phyloP scores from a whole-genome alignment of 1,284 basidiomycete genomes.

The Pseudozyma hubeiensis region DNA sequence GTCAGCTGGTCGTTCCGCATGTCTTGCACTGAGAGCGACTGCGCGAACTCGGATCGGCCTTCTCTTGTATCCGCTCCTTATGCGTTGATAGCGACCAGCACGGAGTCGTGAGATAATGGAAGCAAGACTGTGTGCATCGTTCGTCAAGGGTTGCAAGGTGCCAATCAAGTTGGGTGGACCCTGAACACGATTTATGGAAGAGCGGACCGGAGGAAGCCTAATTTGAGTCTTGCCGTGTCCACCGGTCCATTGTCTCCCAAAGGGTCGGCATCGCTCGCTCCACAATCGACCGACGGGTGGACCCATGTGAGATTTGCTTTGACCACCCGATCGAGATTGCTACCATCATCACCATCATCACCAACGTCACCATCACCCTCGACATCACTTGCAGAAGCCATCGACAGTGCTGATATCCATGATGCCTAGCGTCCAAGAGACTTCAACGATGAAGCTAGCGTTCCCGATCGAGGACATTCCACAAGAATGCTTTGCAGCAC shows the following conservation, averaged over 20 bases:
- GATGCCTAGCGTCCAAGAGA: conserved; percentile 20
- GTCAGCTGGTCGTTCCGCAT: conserved; percentile 7
- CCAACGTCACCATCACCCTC: background rate
- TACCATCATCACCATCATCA: background rate
- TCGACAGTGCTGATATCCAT: background rate
- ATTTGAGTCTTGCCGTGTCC: too few species aligned
- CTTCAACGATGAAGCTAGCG: conserved; percentile 13
- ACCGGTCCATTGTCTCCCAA: too few species aligned
- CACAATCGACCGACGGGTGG: background rate
- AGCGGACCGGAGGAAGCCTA: too few species aligned
- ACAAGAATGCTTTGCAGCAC: conserved; percentile 16
- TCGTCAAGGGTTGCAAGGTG: too few species aligned
- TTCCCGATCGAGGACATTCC: conserved; percentile 24
- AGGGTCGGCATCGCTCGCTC: background rate
- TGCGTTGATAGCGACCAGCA: too few species aligned
- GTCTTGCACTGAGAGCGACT: too few species aligned
- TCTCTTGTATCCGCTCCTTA: too few species aligned
- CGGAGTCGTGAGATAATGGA: too few species aligned
- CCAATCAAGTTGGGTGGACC: background rate
- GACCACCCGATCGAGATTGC: background rate
- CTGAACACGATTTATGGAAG: background rate
- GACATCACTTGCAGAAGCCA: too few species aligned
- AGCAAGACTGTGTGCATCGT: too few species aligned
- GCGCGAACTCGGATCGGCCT: too few species aligned
- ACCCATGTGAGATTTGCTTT: background rate